These are phyloP conservation scores for Pythium rhizo-oryzae DNA, from an alignment of 352 stramenopile genomes.

Conservation along the genomic window DNA sequence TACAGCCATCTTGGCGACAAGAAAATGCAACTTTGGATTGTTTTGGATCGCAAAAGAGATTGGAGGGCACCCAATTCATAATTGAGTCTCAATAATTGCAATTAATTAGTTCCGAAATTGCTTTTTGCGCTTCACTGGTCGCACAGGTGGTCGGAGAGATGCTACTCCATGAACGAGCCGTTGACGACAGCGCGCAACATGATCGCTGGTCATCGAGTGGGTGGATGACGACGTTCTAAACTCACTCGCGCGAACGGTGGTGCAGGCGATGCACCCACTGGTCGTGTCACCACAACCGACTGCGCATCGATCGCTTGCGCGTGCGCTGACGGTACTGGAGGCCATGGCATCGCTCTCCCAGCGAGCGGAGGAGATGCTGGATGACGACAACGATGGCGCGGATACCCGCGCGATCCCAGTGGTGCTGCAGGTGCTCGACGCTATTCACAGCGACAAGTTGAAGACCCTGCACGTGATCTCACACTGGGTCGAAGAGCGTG, in stretches of 20 bases:
- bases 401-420: conserved; percentile 43
- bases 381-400: conserved; percentile 19
- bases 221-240: conserved; percentile 13
- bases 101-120: too few relatives aligned
- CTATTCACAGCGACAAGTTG: conserved; percentile 38
- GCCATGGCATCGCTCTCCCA: conserved; percentile 39
- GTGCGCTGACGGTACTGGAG: conserved; percentile 51
- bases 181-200: conserved; percentile 35
- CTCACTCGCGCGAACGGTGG: conserved; percentile 10
- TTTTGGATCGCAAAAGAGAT: too few relatives aligned
- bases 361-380: conserved; percentile 39
- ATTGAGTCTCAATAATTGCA: too few relatives aligned
- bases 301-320: conserved; percentile 41
- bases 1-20: too few relatives aligned
- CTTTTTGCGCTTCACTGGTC: too few relatives aligned
- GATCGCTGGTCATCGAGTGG: conserved; percentile 19
- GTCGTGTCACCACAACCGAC: conserved; percentile 29
- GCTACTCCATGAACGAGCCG: conserved; percentile 40
- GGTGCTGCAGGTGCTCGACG: conserved; percentile 45
- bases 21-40: too few relatives aligned
- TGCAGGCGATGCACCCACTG: conserved; percentile 39
- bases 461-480: conserved; percentile 45
- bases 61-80: too few relatives aligned
- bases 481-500: conserved; percentile 52
- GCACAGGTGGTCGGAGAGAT: conserved; percentile 48